Base-by-base conservation (phyloP, 805 yeast species). In the Saturnispora besseyi region DNA sequence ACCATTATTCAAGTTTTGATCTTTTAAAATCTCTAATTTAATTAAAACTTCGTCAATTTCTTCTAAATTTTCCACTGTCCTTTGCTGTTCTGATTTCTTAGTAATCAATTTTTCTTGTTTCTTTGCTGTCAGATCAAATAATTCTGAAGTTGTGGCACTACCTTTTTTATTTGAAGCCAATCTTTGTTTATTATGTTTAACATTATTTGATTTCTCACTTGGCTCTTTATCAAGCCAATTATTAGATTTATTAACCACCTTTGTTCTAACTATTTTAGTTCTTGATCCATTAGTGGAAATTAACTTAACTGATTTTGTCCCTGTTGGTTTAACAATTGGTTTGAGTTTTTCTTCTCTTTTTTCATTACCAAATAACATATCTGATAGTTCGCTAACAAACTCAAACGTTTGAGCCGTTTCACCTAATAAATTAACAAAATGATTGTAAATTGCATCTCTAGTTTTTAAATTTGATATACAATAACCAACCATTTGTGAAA, bases 361-460 rank as follows among this genome's bases (percentile, higher is more conserved):
- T 24, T 37, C 42, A 29, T 59, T 66, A 24, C 71, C 71, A 45
- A 62, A 61, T 44, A 72, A 61, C 62, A 70, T 63, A 24, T 67
- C 61, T 13, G 73, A 62, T 55, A 79, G 77, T 30, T 63, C 68
- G 0, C 72, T 57, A 1, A 79, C 68, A 55, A 81, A 77, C 15
- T 69, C 64, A 33, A 76, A 59, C 1, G 82, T 70, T 41, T 68
- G 78, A 28, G 78, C 77, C 12, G 79, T 72, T 49, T 79, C 79
- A 6, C 87, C 87, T 12, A 80, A 61, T 15, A 81, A 60, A 42
- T 78, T 77, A 12, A 74, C 60, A 57, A 82, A 76, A 61, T 83
- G 82, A 24, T 66, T 68, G 21, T 72, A 69, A 8, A 79, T 72
- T 12, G 71, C 78, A 4, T 71, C 70, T 46, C 78, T 74, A 0